Base-by-base conservation (phyloP, 108 stramenopile species). In the Fistulifera solaris region DNA sequence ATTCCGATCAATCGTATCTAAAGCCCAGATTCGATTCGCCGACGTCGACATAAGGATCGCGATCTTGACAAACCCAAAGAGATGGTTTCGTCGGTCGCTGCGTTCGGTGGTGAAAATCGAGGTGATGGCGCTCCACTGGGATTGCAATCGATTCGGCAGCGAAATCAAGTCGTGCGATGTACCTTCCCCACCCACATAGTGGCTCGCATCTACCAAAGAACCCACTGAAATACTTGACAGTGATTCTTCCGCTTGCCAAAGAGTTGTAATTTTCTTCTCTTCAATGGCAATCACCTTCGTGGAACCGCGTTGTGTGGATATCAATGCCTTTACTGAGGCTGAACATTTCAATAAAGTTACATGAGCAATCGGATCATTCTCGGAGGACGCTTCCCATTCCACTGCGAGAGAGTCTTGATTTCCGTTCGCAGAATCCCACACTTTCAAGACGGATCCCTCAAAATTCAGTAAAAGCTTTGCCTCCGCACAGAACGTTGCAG, bases 1-100 rank as follows among this genome's bases (percentile, higher is more conserved):
- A 28, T 67, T 61, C 25, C 58, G 52, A 16, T 64, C 68, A 13
- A 62, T 40, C 5, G 76, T 81, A 57, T 71, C 68, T 55, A 92
- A 63, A 1, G 80, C 90, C 54, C 79, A 77, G 5, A 92, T 44
- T 23, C 76, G 61, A 58, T 85, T 71, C 46, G 62, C 42, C 18
- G 48, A 58, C 17, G 73, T 56, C 0, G 90, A 87, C 0, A 92
- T 58, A 17, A 84, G 31, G 4, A 86, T 77, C 1, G 86, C 77
- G 24, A 86, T 53, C 60, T 92, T 87, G 68, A 80, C 75, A 63
- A 92, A 87, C 27, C 90, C 90, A 70, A 92, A 92, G 0, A 63
- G 48, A 47, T 70, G 62, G 57, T 84, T 73, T 17, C 73, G 63
- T 26, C 66, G 74, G 42, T 70, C 64, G 54, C 57, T 27, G 54